Percentiles rank a stretch among this genome's conserved stretches.
phyloP scores from a whole-genome alignment of 164 flowering plant genomes.

The Houttuynia cordata region DNA sequence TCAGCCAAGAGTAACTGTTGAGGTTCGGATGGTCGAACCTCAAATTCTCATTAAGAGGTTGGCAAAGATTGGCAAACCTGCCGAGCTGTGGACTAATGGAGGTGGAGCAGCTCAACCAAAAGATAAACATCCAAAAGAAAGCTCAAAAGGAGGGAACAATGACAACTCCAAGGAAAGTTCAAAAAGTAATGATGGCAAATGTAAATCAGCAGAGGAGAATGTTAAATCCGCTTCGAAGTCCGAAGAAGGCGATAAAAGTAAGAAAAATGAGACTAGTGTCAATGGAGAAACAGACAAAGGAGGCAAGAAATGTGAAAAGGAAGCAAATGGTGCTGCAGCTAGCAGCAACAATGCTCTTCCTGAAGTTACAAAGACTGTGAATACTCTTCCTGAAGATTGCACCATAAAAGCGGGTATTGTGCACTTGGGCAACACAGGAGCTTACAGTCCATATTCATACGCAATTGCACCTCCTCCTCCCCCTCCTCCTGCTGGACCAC shows the following conservation, averaged over 20 bases:
- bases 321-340: neutral
- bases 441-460: conserved; percentile 5
- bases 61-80: conserved; percentile 33
- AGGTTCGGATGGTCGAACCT: conserved; percentile 33
- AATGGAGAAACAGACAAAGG: conserved; percentile 5
- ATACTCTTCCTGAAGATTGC: conserved; percentile 5
- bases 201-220: conserved; percentile 5
- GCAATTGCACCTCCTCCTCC: conserved; percentile 15
- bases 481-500: conserved; percentile 1
- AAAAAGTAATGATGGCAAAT: neutral
- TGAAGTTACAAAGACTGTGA: conserved; percentile 2
- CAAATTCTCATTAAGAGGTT: conserved; percentile 33
- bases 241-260: conserved; percentile 8
- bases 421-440: conserved; percentile 6
- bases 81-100: conserved; percentile 24
- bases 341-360: neutral
- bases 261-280: conserved; percentile 5
- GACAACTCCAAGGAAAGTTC: conserved; percentile 3
- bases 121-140: conserved; percentile 3
- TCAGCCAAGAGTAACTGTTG: conserved; percentile 34
- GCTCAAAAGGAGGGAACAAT: conserved; percentile 7
- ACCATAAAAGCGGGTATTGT: conserved; percentile 13
- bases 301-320: conserved; percentile 8
- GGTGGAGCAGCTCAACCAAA: neutral
- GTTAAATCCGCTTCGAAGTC: conserved; percentile 9